Percentiles rank a stretch among this genome's conserved stretches.
Evolutionary conservation across 2,329 filamentous ascomycete genomes (phyloP).

Genomic region (Colletotrichum lentis): DNA sequence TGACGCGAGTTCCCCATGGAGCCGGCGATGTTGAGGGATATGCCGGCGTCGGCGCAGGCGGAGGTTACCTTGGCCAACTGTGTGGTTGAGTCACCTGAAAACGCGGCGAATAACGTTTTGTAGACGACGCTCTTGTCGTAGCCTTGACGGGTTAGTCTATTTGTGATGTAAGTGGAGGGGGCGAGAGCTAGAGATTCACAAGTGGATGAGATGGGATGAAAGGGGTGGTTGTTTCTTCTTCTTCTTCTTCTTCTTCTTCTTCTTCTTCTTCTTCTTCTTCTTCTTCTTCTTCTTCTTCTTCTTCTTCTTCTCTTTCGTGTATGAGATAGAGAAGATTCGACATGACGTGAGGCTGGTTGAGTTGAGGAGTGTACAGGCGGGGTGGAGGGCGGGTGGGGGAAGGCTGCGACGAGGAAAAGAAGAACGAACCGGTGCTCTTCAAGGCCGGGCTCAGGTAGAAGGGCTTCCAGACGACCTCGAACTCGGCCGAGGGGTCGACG

Average conservation of each 20-base stretch:
- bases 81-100: conserved; percentile 39
- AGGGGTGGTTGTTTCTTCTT: too few relatives aligned
- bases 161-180: not conserved
- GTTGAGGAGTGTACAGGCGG: too few relatives aligned
- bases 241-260: too few relatives aligned
- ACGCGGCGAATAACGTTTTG: conserved; percentile 12
- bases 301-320: too few relatives aligned
- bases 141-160: conserved; percentile 38
- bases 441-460: conserved; percentile 55
- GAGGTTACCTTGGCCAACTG: conserved; percentile 46
- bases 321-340: too few relatives aligned
- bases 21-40: conserved; percentile 51
- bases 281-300: too few relatives aligned
- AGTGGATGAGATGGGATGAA: not conserved
- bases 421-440: conserved; percentile 42
- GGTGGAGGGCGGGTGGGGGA: not conserved
- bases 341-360: too few relatives aligned
- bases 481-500: conserved; percentile 53
- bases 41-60: conserved; percentile 48
- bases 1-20: conserved; percentile 55
- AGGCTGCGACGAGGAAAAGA: not conserved
- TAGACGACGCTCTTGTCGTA: conserved; percentile 52
- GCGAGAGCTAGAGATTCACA: too few relatives aligned
- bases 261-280: too few relatives aligned
- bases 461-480: conserved; percentile 58